These are phyloP conservation scores for Agarophyton chilense DNA, from an alignment of 23 red algal species.

Conservation along the genomic window DNA sequence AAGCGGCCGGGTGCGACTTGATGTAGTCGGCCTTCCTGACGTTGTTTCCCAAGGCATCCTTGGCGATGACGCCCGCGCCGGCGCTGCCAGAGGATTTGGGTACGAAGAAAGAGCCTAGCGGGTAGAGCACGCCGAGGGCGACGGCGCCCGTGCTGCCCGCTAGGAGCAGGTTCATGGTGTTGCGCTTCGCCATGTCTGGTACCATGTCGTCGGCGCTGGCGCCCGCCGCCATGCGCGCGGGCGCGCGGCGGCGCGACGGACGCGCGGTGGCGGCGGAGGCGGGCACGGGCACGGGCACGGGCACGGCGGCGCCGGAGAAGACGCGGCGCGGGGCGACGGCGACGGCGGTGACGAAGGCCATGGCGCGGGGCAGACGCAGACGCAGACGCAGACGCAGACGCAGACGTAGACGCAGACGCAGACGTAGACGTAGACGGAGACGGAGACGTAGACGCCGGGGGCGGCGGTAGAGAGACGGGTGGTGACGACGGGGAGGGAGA, in stretches of 20 bases:
- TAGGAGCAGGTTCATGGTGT: slow-evolving; percentile 88
- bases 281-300: too few species aligned
- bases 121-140: slow-evolving; percentile 69
- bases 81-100: slow-evolving; percentile 65
- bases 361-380: not conserved
- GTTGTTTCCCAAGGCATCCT: slow-evolving; percentile 84
- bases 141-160: slow-evolving; percentile 73
- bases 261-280: not conserved
- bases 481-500: not conserved
- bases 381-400: not conserved
- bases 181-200: slow-evolving; percentile 95
- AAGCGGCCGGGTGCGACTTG: slow-evolving; percentile 67
- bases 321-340: slow-evolving; percentile 24
- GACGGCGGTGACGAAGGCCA: slow-evolving; percentile 67
- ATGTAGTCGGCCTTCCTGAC: slow-evolving; percentile 81
- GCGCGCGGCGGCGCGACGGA: not conserved
- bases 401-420: not conserved
- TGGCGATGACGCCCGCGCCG: slow-evolving; percentile 69
- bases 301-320: slow-evolving; percentile 44
- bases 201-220: slow-evolving; percentile 76
- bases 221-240: slow-evolving; percentile 69
- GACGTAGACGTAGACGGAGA: not conserved
- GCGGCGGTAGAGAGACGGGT: not conserved
- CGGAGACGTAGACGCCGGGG: too few species aligned
- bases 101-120: slow-evolving; percentile 85